Base-by-base conservation (phyloP, 2,329 filamentous ascomycete genomes). In the Stagonosporopsis cucurbitacearum region DNA sequence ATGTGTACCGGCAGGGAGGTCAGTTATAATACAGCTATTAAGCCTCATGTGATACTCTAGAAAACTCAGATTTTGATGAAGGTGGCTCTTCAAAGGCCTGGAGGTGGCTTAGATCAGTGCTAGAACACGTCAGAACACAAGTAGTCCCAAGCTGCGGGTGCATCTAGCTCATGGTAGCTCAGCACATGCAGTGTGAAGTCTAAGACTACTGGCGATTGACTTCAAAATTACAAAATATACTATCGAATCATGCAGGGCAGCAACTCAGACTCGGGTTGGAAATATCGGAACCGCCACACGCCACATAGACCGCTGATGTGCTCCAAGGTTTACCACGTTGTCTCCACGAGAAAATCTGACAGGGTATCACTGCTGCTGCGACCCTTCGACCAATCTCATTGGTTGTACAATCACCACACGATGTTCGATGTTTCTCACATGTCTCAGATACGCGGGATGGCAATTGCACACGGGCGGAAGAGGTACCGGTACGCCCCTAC, bases 1-100 rank as follows among this genome's bases (percentile, higher is more conserved):
- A 62, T 54, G 54, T 48, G 42, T 20, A 45, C 43, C 51, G 50
- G 40, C 52, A 62, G 55, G 62, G 55, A 45, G 48, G 42, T 9
- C 40, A 42, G 19, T 11, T 51, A 51, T 57, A 59, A 30, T 32
- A 26, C 35, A 42, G 19, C 28, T 54, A 37, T 45, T 51, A 50
- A 48, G 53, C n/a, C 32, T 19, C 47, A 51, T 47, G 36, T 43
- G 53, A 51, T 39, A 42, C 41, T 42, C 26, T 13, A 35, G 44
- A 37, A 36, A 51, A 12, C 40, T 39, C 23, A 33, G 36, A 17
- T 22, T 13, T 33, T 39, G 47, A 51, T 56, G 42, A 51, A 40
- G 30, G 36, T 8, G 23, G 6, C 19, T 33, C 37, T 32, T 35
- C 32, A 25, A 33, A 37, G 47, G 30, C 43, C 35, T 47, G 15